Evolutionary conservation across 2,329 filamentous ascomycete species (phyloP), one percentile per base, ranked within the genome.

Genomic region (Fusarium annulatum): DNA sequence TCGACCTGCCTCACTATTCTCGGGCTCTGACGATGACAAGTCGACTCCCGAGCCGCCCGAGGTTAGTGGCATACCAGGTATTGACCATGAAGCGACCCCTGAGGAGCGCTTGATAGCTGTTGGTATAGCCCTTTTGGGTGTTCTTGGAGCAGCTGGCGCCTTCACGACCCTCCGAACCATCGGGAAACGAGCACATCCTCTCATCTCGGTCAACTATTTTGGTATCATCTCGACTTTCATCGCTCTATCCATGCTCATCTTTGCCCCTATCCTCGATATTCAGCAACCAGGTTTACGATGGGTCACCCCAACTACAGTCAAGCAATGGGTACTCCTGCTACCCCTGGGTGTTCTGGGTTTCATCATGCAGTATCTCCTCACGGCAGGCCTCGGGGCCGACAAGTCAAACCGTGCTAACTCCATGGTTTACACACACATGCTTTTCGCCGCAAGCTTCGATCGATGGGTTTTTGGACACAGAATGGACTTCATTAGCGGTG

Each of bases 171-270:
- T 97, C 71, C 88, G 94, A 21, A 90, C 92, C 82, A 96, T 97
- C 69, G 95, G 95, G 19, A 89, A 90, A 75, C 88, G 93, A 34
- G 92, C 93, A 0, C 94, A 97, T 79, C 90, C 95, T 1, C 85
- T 97, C n/a, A 90, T 97, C 64, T 93, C 90, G 4, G 94, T 97
- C 63, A 97, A 94, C 77, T 97, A 95, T 82, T 97, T 97, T 78
- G 90, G 91, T 7, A 84, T 86, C 1, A 92, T 89, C 84, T 93
- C 92, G 76, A 92, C 90, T 0, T 76, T 95, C 5, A 90, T 97
- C 53, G 91, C 91, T 48, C 79, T 87, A 4, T 75, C 89, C 2
- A 89, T 89, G 36, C 88, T 97, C 72, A 83, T 85, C 3, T 85
- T 86, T 9, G 85, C 84, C 0, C 85, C 88, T 23, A 42, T 80